Conservation (phyloP, 257 asterid genomes). For the Avicennia marina region DNA sequence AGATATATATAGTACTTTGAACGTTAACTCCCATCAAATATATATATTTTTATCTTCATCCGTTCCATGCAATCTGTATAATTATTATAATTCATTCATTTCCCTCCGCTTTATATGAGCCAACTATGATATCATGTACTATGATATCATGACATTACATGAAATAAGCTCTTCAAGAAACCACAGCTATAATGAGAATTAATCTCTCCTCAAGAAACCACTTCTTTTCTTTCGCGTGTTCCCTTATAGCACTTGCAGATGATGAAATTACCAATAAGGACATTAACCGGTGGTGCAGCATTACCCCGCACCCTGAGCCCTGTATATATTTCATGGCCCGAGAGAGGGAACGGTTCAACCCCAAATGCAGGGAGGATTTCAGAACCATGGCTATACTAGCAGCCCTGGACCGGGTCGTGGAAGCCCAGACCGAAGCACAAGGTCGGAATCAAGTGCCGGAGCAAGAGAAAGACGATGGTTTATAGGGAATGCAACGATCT, state of each 20-base stretch:
- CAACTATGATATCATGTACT: conserved; percentile 27
- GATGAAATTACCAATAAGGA: not conserved
- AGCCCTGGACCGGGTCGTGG: conserved; percentile 50
- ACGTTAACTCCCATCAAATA: conserved; percentile 19
- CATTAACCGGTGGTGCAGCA: conserved; percentile 61
- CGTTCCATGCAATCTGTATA: conserved; percentile 1
- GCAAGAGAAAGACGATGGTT: conserved; percentile 34
- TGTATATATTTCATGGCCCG: conserved; percentile 55
- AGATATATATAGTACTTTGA: conserved; percentile 30
- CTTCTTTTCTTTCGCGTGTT: not conserved
- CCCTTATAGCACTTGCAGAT: not conserved
- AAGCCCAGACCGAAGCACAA: conserved; percentile 29
- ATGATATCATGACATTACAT: conserved; percentile 10
- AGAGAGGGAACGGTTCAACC: conserved; percentile 10
- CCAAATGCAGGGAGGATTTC: conserved; percentile 38
- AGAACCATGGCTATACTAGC: conserved; percentile 46
- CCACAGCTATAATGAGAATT: conserved; percentile 15
- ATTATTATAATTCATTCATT: conserved; percentile 16
- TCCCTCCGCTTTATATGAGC: conserved; percentile 36
- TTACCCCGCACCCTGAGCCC: conserved; percentile 67
- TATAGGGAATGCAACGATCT: conserved; percentile 57
- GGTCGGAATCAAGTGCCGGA: conserved; percentile 23
- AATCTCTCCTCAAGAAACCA: conserved; percentile 4
- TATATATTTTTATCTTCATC: not conserved
- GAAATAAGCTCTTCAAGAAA: conserved; percentile 11